Percentiles rank a stretch among this genome's conserved stretches.
Conservation (phyloP, 2,329 filamentous ascomycete genomes). For the Xenoacremonium recifei region DNA sequence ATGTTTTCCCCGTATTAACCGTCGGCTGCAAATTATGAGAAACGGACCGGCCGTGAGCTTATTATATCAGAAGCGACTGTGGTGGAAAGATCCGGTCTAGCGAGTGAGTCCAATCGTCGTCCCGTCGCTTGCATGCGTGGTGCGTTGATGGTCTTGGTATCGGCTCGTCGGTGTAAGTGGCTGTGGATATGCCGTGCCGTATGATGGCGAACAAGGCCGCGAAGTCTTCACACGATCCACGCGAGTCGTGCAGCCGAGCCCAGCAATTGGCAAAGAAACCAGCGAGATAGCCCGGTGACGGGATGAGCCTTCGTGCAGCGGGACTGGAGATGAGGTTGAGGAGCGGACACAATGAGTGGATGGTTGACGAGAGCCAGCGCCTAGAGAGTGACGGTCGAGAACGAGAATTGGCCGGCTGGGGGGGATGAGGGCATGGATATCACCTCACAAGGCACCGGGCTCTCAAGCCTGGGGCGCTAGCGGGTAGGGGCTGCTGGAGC, state of each 20-base stretch:
- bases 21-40: not conserved
- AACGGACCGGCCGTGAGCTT: not conserved
- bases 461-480: constrained; percentile 1
- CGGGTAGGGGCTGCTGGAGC: too few species aligned
- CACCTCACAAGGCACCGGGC: constrained; percentile 4
- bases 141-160: too few species aligned
- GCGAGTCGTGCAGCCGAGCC: constrained; percentile 4
- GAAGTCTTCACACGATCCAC: too few species aligned
- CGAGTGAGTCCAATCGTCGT: too few species aligned
- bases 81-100: too few species aligned
- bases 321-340: constrained; percentile 12
- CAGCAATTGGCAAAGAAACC: constrained; percentile 3
- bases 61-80: not conserved
- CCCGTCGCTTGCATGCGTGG: too few species aligned
- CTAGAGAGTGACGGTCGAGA: constrained; percentile 13
- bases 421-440: not conserved
- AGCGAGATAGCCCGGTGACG: constrained; percentile 26
- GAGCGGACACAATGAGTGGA: constrained; percentile 18
- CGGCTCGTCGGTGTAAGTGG: not conserved
- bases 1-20: not conserved
- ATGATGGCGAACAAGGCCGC: too few species aligned
- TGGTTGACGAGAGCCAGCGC: constrained; percentile 22
- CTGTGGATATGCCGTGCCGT: too few species aligned
- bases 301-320: constrained; percentile 19
- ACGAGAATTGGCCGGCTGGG: constrained; percentile 16